phyloP scores from a whole-genome alignment of 805 yeast genomes.

The Wickerhamomyces bisporus region DNA sequence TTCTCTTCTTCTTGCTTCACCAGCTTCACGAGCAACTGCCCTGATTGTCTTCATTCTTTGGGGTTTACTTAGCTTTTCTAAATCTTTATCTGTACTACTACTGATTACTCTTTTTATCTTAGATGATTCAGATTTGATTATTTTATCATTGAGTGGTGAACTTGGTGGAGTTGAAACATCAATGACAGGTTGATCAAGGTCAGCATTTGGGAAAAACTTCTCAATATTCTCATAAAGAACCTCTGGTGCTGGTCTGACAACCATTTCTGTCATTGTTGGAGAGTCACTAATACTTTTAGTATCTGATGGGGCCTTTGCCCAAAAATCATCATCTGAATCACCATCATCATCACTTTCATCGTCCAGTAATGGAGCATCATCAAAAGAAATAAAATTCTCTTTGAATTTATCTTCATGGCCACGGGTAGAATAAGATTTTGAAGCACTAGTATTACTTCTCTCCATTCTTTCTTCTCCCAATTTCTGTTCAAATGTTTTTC shows the following conservation, averaged over 20 bases:
- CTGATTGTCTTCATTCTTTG: constrained; percentile 86
- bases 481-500: constrained; percentile 14
- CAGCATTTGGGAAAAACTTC: constrained; percentile 85
- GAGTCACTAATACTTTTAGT: constrained; percentile 17
- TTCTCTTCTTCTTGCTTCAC: constrained; percentile 47
- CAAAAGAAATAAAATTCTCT: constrained; percentile 71
- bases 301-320: constrained; percentile 44
- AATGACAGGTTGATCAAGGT: constrained; percentile 86
- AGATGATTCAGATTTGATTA: constrained; percentile 1
- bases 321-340: constrained; percentile 52
- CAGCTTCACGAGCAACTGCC: constrained; percentile 89
- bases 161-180: constrained; percentile 62
- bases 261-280: constrained; percentile 41
- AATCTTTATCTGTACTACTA: constrained; percentile 13
- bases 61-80: constrained; percentile 26
- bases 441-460: not conserved
- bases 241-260: constrained; percentile 92
- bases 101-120: constrained; percentile 17
- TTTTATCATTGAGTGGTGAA: constrained; percentile 34
- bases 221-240: constrained; percentile 90
- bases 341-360: constrained; percentile 30
- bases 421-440: not conserved
- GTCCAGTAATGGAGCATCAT: constrained; percentile 57
- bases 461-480: not conserved
- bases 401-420: constrained; percentile 46